Conservation (phyloP, 768 basidiomycete species). For the Tephrocybe sp. region DNA sequence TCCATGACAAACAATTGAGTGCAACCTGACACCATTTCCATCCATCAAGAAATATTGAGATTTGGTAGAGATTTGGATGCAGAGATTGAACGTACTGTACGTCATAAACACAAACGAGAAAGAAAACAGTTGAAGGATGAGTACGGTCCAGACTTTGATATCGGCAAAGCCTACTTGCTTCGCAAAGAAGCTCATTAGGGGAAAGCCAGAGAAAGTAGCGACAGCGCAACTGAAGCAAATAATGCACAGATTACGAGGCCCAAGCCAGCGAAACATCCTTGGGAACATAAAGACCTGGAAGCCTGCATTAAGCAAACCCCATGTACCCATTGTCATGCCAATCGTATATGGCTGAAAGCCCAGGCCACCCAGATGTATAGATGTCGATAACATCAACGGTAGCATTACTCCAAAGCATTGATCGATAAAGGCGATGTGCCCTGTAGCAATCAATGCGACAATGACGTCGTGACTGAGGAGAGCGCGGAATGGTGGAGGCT, state of each 20-base stretch:
- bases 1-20: slow-evolving; percentile 16
- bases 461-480: slow-evolving; percentile 30
- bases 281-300: slow-evolving; percentile 35
- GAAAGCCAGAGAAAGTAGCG: slow-evolving; percentile 32
- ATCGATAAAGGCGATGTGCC: slow-evolving; percentile 40
- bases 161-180: slow-evolving; percentile 23
- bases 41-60: not conserved
- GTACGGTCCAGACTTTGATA: slow-evolving; percentile 28
- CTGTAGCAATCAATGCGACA: slow-evolving; percentile 40
- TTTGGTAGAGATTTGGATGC: too few relatives aligned
- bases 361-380: slow-evolving; percentile 42
- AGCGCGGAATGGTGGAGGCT: slow-evolving; percentile 22
- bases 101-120: slow-evolving; percentile 31
- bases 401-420: slow-evolving; percentile 35
- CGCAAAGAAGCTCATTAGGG: slow-evolving; percentile 35
- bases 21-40: slow-evolving; percentile 4
- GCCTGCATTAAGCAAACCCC: slow-evolving; percentile 35
- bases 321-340: slow-evolving; percentile 35
- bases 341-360: slow-evolving; percentile 41
- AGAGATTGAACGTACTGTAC: slow-evolving; percentile 29
- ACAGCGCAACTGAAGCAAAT: slow-evolving; percentile 27
- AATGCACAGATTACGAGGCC: slow-evolving; percentile 35
- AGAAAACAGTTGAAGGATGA: slow-evolving; percentile 24
- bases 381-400: slow-evolving; percentile 47
- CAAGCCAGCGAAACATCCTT: slow-evolving; percentile 30